Conservation (phyloP, 192 early-diverging fungal genomes). For the Backusella westeae region DNA sequence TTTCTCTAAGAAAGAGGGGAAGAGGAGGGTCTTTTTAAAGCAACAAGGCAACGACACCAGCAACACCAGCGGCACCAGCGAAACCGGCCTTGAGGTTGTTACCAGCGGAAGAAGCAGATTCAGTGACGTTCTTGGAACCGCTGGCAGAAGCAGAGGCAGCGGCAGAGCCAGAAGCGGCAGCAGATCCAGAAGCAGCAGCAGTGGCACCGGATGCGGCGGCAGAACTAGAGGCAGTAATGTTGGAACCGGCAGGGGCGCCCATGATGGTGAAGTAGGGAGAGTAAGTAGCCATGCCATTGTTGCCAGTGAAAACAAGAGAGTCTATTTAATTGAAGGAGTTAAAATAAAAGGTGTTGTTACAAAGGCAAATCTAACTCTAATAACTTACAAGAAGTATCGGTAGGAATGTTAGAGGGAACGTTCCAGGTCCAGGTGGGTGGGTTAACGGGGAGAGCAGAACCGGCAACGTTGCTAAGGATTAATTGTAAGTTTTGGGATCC, state of each 20-base stretch:
- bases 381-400: slow-evolving; percentile 22
- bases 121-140: background rate
- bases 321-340: background rate
- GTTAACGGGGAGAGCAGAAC: slow-evolving; percentile 8
- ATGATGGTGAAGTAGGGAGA: slow-evolving; percentile 26
- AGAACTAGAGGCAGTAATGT: background rate
- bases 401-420: slow-evolving; percentile 22
- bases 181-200: background rate
- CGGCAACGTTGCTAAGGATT: slow-evolving; percentile 3
- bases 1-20: background rate
- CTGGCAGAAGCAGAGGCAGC: background rate
- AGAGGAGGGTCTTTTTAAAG: slow-evolving; percentile 6
- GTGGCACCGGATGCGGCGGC: background rate
- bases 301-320: slow-evolving; percentile 11
- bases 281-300: background rate
- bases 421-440: slow-evolving; percentile 18
- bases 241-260: background rate
- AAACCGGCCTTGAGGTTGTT: background rate
- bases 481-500: slow-evolving; percentile 2
- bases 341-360: background rate
- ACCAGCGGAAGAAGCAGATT: slow-evolving; percentile 16
- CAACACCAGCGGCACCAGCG: slow-evolving; percentile 12
- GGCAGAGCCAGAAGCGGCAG: background rate
- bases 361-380: background rate
- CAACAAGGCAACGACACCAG: slow-evolving; percentile 20